A percentile compares a stretch with the other conserved stretches of the same genome.
phyloP scores from a whole-genome alignment of 805 yeast genomes.

The Schwanniomyces polymorphus region DNA sequence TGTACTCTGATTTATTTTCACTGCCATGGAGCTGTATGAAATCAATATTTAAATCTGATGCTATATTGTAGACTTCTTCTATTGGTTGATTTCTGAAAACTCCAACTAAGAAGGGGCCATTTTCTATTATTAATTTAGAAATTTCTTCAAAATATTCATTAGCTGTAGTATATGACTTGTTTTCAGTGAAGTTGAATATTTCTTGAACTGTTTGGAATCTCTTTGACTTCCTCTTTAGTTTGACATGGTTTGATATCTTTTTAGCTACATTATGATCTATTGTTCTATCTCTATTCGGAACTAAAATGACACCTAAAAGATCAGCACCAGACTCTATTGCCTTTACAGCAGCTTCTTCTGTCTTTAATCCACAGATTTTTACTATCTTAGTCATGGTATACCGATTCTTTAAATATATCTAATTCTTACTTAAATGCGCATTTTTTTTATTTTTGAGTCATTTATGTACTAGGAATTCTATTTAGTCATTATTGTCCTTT shows the following conservation, averaged over 20 bases:
- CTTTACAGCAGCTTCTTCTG: conserved; percentile 62
- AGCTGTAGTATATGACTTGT: conserved; percentile 9
- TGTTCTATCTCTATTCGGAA: conserved; percentile 78
- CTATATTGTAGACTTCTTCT: conserved; percentile 53
- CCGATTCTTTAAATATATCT: neutral
- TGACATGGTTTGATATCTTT: conserved; percentile 26
- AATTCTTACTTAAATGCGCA: neutral
- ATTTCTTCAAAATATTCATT: conserved; percentile 30
- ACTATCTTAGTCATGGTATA: conserved; percentile 41
- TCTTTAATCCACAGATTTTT: conserved; percentile 82
- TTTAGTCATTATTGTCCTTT: conserved; percentile 24
- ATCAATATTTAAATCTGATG: conserved; percentile 56
- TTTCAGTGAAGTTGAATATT: conserved; percentile 11
- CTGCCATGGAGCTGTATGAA: conserved; percentile 86
- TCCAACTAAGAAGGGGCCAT: conserved; percentile 79
- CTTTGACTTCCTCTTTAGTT: conserved; percentile 16
- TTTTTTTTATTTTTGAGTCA: neutral
- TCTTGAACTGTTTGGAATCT: conserved; percentile 18
- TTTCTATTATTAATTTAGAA: conserved; percentile 22
- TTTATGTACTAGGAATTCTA: neutral
- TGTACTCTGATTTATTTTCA: conserved; percentile 51
- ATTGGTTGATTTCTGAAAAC: conserved; percentile 84
- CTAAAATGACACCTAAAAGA: conserved; percentile 81
- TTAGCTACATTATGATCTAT: conserved; percentile 38
- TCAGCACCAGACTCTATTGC: conserved; percentile 77